These are phyloP conservation scores for Flammula alnicola DNA, from an alignment of 1,284 basidiomycete genomes.

Conservation along the genomic window DNA sequence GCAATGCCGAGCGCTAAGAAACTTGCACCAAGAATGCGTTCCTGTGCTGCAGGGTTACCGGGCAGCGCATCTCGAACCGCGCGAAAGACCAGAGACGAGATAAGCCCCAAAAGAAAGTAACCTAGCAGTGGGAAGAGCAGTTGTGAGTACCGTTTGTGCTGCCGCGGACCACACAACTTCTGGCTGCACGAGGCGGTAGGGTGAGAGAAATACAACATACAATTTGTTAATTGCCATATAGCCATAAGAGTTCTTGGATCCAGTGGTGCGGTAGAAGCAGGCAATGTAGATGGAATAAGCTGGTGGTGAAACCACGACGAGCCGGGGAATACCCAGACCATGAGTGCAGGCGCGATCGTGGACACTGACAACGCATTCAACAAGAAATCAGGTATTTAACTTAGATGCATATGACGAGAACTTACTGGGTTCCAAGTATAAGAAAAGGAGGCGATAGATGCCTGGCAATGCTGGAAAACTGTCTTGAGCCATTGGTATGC, in stretches of 20 bases:
- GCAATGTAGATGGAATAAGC: conserved; percentile 56
- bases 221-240: conserved; percentile 74
- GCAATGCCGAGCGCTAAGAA: conserved; percentile 71
- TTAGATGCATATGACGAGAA: conserved; percentile 9
- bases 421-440: conserved; percentile 73
- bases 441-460: conserved; percentile 68
- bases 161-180: not conserved
- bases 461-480: conserved; percentile 67
- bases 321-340: conserved; percentile 66
- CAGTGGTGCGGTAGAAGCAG: conserved; percentile 38
- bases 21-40: conserved; percentile 69
- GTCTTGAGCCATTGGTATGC: conserved; percentile 35
- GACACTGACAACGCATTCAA: conserved; percentile 48
- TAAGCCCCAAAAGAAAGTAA: conserved; percentile 68
- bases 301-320: conserved; percentile 74
- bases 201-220: conserved; percentile 40
- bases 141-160: not conserved
- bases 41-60: conserved; percentile 64
- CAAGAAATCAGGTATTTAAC: not conserved
- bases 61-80: conserved; percentile 67
- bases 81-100: conserved; percentile 73
- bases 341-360: conserved; percentile 60
- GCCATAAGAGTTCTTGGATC: conserved; percentile 66
- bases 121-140: conserved; percentile 42
- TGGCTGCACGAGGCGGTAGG: not conserved